A percentile compares a stretch with the other conserved stretches of the same genome.
phyloP scores from a whole-genome alignment of 1,139 yeast genomes.

The Kodamaea anthophila region DNA sequence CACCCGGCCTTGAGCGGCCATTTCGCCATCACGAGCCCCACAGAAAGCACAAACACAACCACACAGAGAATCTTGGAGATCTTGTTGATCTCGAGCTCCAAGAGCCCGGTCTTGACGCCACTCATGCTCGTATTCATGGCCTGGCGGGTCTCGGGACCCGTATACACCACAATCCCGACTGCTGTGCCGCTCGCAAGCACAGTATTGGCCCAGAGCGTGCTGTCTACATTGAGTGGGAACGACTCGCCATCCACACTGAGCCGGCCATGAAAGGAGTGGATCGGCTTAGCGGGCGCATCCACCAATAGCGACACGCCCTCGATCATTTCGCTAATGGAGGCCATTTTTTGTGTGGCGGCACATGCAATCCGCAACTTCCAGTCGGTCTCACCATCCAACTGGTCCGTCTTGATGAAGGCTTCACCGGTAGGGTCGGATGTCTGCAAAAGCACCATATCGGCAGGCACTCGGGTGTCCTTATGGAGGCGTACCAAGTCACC shows the following conservation, averaged over 20 bases:
- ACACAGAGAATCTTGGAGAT: constrained; percentile 84
- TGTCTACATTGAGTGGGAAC: constrained; percentile 75
- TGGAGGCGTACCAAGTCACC: constrained; percentile 82
- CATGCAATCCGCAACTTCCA: constrained; percentile 89
- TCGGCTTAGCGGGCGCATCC: constrained; percentile 74
- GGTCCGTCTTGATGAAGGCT: constrained; percentile 92
- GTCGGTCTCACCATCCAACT: constrained; percentile 97
- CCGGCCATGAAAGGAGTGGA: constrained; percentile 76
- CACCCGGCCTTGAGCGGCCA: constrained; percentile 57
- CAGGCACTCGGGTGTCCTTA: constrained; percentile 85
- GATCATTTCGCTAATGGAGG: constrained; percentile 31
- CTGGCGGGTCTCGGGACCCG: constrained; percentile 91
- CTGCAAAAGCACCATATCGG: constrained; percentile 81
- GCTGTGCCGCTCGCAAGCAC: constrained; percentile 93
- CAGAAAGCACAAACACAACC: constrained; percentile 74
- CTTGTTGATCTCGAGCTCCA: constrained; percentile 85
- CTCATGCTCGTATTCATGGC: constrained; percentile 86
- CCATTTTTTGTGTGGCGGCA: constrained; percentile 57
- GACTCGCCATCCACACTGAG: constrained; percentile 38
- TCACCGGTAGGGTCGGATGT: constrained; percentile 83
- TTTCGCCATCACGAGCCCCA: constrained; percentile 69
- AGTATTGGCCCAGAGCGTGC: constrained; percentile 97
- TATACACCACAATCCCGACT: constrained; percentile 79
- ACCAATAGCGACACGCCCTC: constrained; percentile 52
- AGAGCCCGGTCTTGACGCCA: constrained; percentile 84